These are phyloP conservation scores for Saccharomycopsis malanga DNA, from an alignment of 805 yeast genomes.

Conservation along the genomic window DNA sequence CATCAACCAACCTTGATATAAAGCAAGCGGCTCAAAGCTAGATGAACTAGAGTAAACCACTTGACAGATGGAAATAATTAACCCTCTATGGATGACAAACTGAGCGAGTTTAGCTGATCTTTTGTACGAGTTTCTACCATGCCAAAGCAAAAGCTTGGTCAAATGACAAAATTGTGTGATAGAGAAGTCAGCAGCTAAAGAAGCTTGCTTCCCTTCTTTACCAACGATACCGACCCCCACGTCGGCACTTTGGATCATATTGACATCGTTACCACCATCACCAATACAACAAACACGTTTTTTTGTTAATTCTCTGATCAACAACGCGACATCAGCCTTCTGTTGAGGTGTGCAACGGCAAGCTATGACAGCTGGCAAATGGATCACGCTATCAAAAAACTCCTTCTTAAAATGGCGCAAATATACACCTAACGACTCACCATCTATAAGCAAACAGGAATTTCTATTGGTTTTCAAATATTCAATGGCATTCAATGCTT, in stretches of 20 bases:
- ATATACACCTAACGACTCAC: constrained; percentile 75
- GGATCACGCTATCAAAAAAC: constrained; percentile 70
- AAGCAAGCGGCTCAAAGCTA: constrained; percentile 84
- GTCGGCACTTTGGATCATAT: constrained; percentile 98
- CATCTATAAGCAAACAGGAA: constrained; percentile 79
- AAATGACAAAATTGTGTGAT: constrained; percentile 85
- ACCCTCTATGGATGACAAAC: constrained; percentile 93
- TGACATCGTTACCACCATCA: constrained; percentile 98
- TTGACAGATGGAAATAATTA: constrained; percentile 89
- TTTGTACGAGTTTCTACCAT: constrained; percentile 95
- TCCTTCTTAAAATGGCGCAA: constrained; percentile 57
- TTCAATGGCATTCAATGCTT: constrained; percentile 72
- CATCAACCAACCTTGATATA: constrained; percentile 95
- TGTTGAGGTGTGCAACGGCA: constrained; percentile 99
- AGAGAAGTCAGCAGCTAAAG: constrained; percentile 94
- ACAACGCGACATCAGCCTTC: constrained; percentile 86
- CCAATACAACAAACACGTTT: constrained; percentile 96
- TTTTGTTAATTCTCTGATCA: constrained; percentile 72
- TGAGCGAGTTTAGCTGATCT: constrained; percentile 93
- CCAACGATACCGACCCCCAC: constrained; percentile 99
- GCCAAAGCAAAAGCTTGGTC: constrained; percentile 88
- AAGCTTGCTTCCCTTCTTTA: constrained; percentile 96
- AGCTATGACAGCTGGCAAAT: constrained; percentile 91
- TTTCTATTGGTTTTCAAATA: constrained; percentile 50
- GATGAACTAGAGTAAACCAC: constrained; percentile 87